Base-by-base conservation (phyloP, 2,329 filamentous ascomycete genomes). In the Thyridium curvatum region DNA sequence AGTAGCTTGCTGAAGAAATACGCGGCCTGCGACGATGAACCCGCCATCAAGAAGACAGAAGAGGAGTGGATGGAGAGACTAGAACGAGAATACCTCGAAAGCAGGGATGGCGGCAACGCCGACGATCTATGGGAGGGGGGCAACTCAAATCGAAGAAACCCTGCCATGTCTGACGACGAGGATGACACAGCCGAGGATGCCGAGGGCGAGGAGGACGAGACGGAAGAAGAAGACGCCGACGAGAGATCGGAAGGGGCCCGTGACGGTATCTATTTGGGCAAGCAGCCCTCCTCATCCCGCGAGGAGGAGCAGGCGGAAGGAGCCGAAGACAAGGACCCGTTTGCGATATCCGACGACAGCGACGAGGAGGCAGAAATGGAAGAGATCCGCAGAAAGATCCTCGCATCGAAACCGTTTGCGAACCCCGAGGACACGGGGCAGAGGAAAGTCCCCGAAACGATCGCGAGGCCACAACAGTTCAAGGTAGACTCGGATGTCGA, bases 121-220 rank as follows among this genome's bases (percentile, higher is more conserved):
- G 78, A 82, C 39, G 88, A 94, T 64, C 81, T 87, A 41, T 97
- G 91, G 93, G 84, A 81, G n/a, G 82, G 79, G 10, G 91, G 91
- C 7, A 97, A 97, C 52, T 79, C 84, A 51, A 97, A 97, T 54
- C 74, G 84, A 45, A 66, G 75, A 10, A 26, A 26, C 10, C 10
- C 10, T 10, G 6, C 21, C 6, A 26, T 26, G 21, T 35, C 45
- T 9, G 49, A 43, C 1, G 70, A 66, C 0, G 63, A 68, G 0
- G 71, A 72, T 0, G 71, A 71, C 0, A n/a, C n/a, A n/a, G n/a
- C n/a, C n/a, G 68, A 71, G 2, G 65, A 68, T 0, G 69, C 71
- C 0, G 68, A 69, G 0, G 68, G 69, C 0, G 66, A 71, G 0
- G 66, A 70, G 0, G 65, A 68, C 0, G 66, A 67, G 3, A 59